Evolutionary conservation across 495 filamentous ascomycete species (phyloP).

Genomic region (Bombardia bombarda): DNA sequence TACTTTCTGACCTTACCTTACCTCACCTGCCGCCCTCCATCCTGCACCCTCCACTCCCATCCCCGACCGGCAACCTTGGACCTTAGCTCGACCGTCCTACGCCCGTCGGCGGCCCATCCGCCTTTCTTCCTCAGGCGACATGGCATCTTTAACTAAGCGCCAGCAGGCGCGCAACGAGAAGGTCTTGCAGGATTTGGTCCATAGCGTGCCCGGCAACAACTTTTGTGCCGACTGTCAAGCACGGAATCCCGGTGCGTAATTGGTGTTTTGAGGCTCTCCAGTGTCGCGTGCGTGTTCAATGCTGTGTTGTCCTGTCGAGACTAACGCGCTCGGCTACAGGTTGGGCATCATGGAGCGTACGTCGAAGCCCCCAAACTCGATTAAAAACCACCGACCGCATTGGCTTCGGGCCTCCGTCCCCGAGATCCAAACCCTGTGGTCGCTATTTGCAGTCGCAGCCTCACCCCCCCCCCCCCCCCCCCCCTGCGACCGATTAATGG

Average conservation of each 20-base stretch:
- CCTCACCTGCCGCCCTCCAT: too few relatives aligned
- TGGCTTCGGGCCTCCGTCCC: too few relatives aligned
- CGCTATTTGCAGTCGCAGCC: too few relatives aligned
- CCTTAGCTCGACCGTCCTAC: background rate
- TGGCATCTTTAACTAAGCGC: conserved; percentile 68
- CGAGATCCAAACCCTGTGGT: too few relatives aligned
- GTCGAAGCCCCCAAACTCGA: conserved; percentile 32
- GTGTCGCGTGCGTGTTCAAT: too few relatives aligned
- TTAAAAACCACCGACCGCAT: too few relatives aligned
- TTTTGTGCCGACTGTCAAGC: conserved; percentile 89
- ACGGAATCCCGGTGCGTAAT: conserved; percentile 91
- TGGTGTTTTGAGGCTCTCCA: too few relatives aligned
- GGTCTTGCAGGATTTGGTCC: conserved; percentile 81
- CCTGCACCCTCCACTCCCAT: background rate
- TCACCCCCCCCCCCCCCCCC: too few relatives aligned
- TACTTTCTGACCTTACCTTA: too few relatives aligned
- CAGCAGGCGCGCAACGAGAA: conserved; percentile 96
- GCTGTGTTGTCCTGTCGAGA: too few relatives aligned
- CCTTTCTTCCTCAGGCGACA: conserved; percentile 21
- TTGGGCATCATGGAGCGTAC: conserved; percentile 98
- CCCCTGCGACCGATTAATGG: background rate
- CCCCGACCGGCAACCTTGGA: background rate
- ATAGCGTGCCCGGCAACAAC: conserved; percentile 83
- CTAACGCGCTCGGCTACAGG: conserved; percentile 43
- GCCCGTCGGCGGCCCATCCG: background rate